Percentiles rank a stretch among this genome's conserved stretches.
Evolutionary conservation across 2,329 filamentous ascomycete genomes (phyloP).

Genomic region (Aspergillus intermedius): DNA sequence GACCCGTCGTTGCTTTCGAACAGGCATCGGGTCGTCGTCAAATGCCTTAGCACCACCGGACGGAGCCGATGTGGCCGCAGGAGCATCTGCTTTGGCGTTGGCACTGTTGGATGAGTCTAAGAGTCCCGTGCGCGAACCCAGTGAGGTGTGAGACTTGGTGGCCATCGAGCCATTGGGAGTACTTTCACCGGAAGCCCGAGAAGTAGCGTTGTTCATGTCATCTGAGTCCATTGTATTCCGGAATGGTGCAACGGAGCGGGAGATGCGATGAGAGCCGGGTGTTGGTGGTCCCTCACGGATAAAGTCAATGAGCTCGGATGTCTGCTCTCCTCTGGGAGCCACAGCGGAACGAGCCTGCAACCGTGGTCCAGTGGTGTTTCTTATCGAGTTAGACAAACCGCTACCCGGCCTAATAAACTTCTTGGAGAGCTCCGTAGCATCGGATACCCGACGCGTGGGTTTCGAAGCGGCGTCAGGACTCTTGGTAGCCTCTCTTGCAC

Average conservation of each 20-base stretch:
- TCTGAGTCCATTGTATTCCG: constrained; percentile 80
- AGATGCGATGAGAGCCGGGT: constrained; percentile 62
- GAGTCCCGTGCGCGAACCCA: constrained; percentile 67
- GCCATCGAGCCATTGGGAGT: constrained; percentile 48
- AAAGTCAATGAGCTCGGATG: constrained; percentile 88
- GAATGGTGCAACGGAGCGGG: constrained; percentile 77
- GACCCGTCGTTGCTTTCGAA: constrained; percentile 68
- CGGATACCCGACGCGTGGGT: constrained; percentile 10
- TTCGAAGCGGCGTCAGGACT: constrained; percentile 10
- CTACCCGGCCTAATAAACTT: constrained; percentile 11
- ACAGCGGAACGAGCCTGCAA: constrained; percentile 67
- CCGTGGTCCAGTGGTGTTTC: constrained; percentile 34
- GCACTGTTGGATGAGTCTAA: constrained; percentile 38
- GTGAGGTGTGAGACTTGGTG: constrained; percentile 51
- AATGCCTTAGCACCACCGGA: constrained; percentile 19
- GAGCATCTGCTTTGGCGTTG: constrained; percentile 18
- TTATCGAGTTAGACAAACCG: constrained; percentile 10
- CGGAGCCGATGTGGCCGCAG: constrained; percentile 9
- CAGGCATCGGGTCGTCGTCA: constrained; percentile 47
- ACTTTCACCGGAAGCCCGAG: constrained; percentile 35
- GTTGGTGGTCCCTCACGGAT: constrained; percentile 77
- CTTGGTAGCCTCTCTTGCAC: constrained; percentile 1
- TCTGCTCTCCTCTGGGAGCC: constrained; percentile 58
- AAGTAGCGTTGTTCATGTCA: constrained; percentile 45
- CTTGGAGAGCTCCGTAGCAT: constrained; percentile 12